These are phyloP conservation scores for Desmodesmus armatus DNA, from an alignment of 139 green algal genomes.

Conservation along the genomic window DNA sequence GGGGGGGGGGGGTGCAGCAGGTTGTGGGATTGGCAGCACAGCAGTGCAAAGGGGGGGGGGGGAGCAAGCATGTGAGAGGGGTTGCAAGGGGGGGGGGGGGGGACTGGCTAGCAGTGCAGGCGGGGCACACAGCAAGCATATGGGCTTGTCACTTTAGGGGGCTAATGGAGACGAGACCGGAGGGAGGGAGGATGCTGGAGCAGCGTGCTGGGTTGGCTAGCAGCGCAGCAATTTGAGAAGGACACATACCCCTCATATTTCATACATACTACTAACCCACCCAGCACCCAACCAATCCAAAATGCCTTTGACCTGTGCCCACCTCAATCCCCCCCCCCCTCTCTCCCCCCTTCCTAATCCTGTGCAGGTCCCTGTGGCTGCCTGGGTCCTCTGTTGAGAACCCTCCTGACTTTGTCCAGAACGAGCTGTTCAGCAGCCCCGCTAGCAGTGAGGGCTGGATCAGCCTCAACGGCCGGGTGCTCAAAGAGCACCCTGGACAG, in stretches of 20 bases:
- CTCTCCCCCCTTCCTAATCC: background rate
- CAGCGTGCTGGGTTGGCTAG: background rate
- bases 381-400: background rate
- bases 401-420: background rate
- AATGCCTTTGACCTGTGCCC: background rate
- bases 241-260: background rate
- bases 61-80: too few species aligned
- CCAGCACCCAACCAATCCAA: background rate
- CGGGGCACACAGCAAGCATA: too few species aligned
- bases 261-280: background rate
- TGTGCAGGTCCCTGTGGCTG: slow-evolving; percentile 29
- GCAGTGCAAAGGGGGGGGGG: too few species aligned
- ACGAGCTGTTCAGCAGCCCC: slow-evolving; percentile 6
- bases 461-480: background rate
- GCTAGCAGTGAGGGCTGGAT: slow-evolving; percentile 24
- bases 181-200: too few species aligned
- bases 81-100: too few species aligned
- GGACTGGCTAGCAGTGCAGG: too few species aligned
- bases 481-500: background rate
- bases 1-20: background rate
- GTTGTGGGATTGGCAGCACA: background rate
- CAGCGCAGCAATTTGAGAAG: background rate
- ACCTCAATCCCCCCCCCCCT: background rate
- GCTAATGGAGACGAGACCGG: too few species aligned
- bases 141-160: too few species aligned